Percentiles rank a stretch among this genome's conserved stretches.
Evolutionary conservation across 805 yeast genomes (phyloP).

Genomic region (Saccharomycopsis fermentans): DNA sequence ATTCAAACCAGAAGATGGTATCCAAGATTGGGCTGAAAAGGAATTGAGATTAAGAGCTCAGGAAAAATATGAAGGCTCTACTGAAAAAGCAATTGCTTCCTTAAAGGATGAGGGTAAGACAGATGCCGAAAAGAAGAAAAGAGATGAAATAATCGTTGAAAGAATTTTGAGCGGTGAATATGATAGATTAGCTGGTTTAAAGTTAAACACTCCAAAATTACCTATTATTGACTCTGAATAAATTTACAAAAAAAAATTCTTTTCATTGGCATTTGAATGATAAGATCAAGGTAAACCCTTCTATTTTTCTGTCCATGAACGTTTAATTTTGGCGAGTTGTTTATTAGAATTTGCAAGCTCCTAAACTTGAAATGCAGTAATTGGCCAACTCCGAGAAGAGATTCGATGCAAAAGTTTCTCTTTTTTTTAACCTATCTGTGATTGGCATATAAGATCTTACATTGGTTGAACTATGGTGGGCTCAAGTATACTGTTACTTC

Average conservation of each 20-base stretch:
- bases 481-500: no score
- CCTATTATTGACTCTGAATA: conserved; percentile 15
- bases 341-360: no score
- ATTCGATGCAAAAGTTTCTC: no score
- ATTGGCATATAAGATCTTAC: no score
- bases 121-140: conserved; percentile 48
- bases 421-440: no score
- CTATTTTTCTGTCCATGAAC: no score
- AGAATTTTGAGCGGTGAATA: conserved; percentile 78
- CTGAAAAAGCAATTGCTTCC: conserved; percentile 39
- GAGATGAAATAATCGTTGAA: conserved; percentile 72
- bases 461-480: no score
- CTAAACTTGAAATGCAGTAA: no score
- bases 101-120: conserved; percentile 30
- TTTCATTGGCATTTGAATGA: background rate
- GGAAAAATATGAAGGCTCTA: conserved; percentile 52
- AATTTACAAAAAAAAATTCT: background rate
- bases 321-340: no score
- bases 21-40: conserved; percentile 72
- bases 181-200: conserved; percentile 55
- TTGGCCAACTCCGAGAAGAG: no score
- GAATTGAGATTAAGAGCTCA: conserved; percentile 70
- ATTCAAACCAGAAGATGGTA: conserved; percentile 41
- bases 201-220: conserved; percentile 29
- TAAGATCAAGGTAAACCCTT: background rate